Evolutionary conservation across 1,139 yeast species (phyloP).

Genomic region (Yamadazyma pseudoaaseri): DNA sequence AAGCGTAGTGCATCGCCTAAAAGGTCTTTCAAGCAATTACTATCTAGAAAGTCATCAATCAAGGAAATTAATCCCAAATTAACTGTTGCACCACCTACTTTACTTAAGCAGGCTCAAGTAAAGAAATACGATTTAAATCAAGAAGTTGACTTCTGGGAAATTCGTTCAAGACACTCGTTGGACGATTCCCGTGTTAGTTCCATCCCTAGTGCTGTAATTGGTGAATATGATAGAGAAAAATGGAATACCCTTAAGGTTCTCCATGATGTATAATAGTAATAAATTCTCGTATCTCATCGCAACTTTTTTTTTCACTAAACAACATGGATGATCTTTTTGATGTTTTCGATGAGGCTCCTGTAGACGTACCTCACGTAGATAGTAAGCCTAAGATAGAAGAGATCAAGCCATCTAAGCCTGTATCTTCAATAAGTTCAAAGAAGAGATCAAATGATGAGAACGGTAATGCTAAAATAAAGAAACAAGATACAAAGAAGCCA

Average conservation of each 20-base stretch:
- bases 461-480: constrained; percentile 12
- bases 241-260: constrained; percentile 51
- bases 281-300: constrained; percentile 7
- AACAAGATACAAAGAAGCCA: constrained; percentile 20
- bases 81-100: constrained; percentile 14
- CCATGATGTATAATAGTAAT: constrained; percentile 7
- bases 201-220: constrained; percentile 58
- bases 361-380: constrained; percentile 33
- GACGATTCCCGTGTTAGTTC: constrained; percentile 45
- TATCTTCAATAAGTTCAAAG: constrained; percentile 7
- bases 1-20: constrained; percentile 4
- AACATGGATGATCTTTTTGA: constrained; percentile 59
- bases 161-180: constrained; percentile 37
- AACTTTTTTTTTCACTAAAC: constrained; percentile 10
- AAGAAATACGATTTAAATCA: constrained; percentile 14
- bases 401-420: constrained; percentile 15
- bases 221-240: constrained; percentile 64
- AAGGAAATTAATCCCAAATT: background rate
- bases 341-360: constrained; percentile 62
- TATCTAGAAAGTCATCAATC: constrained; percentile 5
- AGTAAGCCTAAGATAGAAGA: background rate
- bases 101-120: constrained; percentile 19
- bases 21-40: constrained; percentile 8
- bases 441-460: constrained; percentile 13
- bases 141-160: constrained; percentile 35